Evolutionary conservation across 2,329 filamentous ascomycete genomes (phyloP).

Genomic region (Pezicula neosporulosa): DNA sequence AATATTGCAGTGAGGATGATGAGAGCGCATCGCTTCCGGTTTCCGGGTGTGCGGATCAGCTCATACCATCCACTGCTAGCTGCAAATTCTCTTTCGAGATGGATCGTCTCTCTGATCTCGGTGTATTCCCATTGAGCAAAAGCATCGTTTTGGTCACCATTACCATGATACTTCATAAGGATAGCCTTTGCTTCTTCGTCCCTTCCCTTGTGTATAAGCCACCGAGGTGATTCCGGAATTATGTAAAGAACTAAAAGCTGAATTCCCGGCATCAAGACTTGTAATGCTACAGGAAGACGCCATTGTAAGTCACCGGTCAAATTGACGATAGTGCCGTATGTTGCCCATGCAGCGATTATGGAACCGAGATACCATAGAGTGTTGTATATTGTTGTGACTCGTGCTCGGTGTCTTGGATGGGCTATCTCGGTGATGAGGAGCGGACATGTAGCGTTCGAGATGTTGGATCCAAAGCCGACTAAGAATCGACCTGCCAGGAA

Average conservation of each 20-base stretch:
- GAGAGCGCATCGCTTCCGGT: constrained; percentile 59
- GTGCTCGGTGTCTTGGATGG: constrained; percentile 32
- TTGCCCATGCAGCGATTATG: constrained; percentile 17
- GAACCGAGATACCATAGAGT: constrained; percentile 32
- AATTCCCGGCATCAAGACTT: constrained; percentile 13
- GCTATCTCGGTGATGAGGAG: constrained; percentile 33
- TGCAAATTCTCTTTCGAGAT: constrained; percentile 7
- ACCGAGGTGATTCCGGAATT: constrained; percentile 20
- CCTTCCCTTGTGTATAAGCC: constrained; percentile 11
- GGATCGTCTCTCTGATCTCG: constrained; percentile 34
- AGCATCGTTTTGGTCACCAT: constrained; percentile 28
- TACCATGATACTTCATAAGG: constrained; percentile 32
- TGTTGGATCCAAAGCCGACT: constrained; percentile 34
- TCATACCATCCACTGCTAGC: constrained; percentile 36
- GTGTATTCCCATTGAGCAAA: constrained; percentile 34
- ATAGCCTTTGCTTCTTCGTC: constrained; percentile 23
- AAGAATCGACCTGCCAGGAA: constrained; percentile 33
- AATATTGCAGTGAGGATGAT: constrained; percentile 60
- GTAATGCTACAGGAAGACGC: constrained; percentile 12
- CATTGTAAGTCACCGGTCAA: constrained; percentile 9
- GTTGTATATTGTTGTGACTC: constrained; percentile 33
- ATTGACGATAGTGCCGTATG: constrained; percentile 11
- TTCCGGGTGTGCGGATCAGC: constrained; percentile 48
- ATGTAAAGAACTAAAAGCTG: constrained; percentile 13
- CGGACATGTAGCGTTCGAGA: constrained; percentile 32